Base-by-base conservation (phyloP, 768 basidiomycete species). In the Amanita brunnescens region DNA sequence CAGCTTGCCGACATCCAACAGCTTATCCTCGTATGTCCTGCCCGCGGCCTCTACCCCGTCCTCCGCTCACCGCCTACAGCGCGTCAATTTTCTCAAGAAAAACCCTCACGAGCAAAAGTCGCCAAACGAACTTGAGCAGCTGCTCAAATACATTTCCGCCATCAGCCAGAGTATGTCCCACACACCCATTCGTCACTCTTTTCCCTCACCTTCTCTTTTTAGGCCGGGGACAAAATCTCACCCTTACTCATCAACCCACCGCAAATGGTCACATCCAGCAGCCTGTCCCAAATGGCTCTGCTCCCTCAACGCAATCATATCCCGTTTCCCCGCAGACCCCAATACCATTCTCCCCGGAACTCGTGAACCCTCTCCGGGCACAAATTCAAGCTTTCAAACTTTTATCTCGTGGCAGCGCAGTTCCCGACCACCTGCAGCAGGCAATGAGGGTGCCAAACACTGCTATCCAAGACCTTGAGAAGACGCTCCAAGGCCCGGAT, bases 331-430 rank as follows among this genome's bases (percentile, higher is more conserved):
- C 85, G 2, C 74, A 79, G 24, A 84, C 86, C 0, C 85, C 88
- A 34, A 80, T 91, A 26, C 85, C 86, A 4, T 91, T 94, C 61
- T 84, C 87, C 3, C 69, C 63, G 0, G 84, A 87, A 53, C 91
- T 91, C 59, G 81, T 91, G 42, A 73, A 70, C 51, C 78, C 84
- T 8, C 75, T 92, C n/a, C 78, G 86, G 12, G 81, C 85, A 0
- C 90, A 92, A 58, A 91, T 92, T 13, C 77, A 83, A 44, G 89
- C 90, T 3, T 91, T 84, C 70, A 88, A 85, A 61, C 74, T 81
- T 55, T 72, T 92, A 57, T 71, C 72, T 13, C 76, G 83, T 20
- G 80, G 83, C 18, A 62, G 80, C 6, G 79, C 86, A 13, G 73
- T 89, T 37, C 84, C 88, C 12, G 81, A 87, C 10, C 62, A 75